These are phyloP conservation scores for Phanerochaete carnosa DNA, from an alignment of 768 basidiomycete species.

Conservation along the genomic window DNA sequence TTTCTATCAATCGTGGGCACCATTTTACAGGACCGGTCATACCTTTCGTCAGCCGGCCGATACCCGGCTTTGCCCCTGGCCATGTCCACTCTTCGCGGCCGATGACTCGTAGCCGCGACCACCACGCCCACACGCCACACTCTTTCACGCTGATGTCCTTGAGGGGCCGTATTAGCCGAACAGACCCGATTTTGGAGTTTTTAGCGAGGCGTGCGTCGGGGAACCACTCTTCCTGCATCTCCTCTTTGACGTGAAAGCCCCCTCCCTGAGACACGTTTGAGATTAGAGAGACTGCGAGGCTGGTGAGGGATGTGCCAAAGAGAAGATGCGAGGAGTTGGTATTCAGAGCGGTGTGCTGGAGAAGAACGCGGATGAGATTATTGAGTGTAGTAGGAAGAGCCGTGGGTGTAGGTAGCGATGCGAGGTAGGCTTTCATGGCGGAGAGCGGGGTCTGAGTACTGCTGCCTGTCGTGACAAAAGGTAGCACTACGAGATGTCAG, in stretches of 20 bases:
- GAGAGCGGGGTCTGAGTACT: constrained; percentile 12
- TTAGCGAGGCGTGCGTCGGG: constrained; percentile 20
- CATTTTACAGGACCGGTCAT: not conserved
- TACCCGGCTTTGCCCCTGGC: constrained; percentile 51
- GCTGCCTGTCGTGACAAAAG: not conserved
- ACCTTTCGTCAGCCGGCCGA: constrained; percentile 71
- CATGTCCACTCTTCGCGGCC: constrained; percentile 42
- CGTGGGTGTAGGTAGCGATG: constrained; percentile 71
- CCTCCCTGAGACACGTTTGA: constrained; percentile 74
- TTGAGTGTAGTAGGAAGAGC: constrained; percentile 58
- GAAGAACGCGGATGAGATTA: constrained; percentile 60
- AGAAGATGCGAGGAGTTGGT: constrained; percentile 70
- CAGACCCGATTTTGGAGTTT: constrained; percentile 12
- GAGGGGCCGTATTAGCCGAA: constrained; percentile 65
- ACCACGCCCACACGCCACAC: constrained; percentile 75
- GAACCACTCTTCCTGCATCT: constrained; percentile 70
- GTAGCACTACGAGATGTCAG: not conserved
- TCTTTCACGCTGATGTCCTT: constrained; percentile 77
- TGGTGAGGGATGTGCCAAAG: constrained; percentile 77
- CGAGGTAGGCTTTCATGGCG: constrained; percentile 49
- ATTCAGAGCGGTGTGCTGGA: constrained; percentile 61
- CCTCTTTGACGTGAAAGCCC: constrained; percentile 67
- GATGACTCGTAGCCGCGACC: constrained; percentile 53
- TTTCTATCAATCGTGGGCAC: not conserved
- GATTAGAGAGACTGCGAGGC: constrained; percentile 70